Conservation (phyloP, 306 rosid species). For the Delonix regia region DNA sequence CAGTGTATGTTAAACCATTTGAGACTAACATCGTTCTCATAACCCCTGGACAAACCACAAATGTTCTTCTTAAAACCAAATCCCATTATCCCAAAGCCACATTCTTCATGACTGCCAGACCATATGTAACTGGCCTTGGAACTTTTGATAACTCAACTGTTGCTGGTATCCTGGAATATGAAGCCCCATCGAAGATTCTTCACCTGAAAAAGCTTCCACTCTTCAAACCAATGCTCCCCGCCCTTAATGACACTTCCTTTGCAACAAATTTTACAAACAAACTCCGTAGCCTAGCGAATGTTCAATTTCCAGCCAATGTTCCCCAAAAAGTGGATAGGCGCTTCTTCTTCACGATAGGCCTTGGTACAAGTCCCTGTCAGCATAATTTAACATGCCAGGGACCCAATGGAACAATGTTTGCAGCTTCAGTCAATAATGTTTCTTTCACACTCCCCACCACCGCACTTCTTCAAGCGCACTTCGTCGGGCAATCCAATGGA, state of each 20-base stretch:
- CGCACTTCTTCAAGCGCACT: constrained; percentile 55
- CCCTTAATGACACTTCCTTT: constrained; percentile 54
- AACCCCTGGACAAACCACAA: constrained; percentile 58
- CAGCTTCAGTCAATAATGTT: constrained; percentile 55
- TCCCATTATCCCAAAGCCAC: constrained; percentile 47
- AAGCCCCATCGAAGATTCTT: constrained; percentile 14
- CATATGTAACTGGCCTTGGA: constrained; percentile 42
- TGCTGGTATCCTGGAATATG: constrained; percentile 48
- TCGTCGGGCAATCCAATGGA: constrained; percentile 40
- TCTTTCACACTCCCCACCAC: constrained; percentile 48
- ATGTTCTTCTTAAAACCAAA: constrained; percentile 52
- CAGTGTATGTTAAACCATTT: constrained; percentile 52
- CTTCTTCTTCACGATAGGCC: constrained; percentile 56
- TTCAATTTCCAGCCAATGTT: constrained; percentile 47
- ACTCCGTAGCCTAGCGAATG: constrained; percentile 45
- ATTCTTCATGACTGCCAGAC: constrained; percentile 51
- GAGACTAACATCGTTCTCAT: constrained; percentile 43
- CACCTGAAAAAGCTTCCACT: constrained; percentile 41
- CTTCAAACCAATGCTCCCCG: constrained; percentile 47
- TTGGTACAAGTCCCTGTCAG: constrained; percentile 51
- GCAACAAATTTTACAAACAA: constrained; percentile 45
- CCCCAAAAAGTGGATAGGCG: constrained; percentile 48
- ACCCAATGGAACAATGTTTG: constrained; percentile 57
- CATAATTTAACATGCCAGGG: constrained; percentile 49
- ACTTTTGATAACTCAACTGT: constrained; percentile 61